A percentile compares a stretch with the other conserved stretches of the same genome.
Conservation (phyloP, 441 rosid genomes). For the Erodium trifolium region DNA sequence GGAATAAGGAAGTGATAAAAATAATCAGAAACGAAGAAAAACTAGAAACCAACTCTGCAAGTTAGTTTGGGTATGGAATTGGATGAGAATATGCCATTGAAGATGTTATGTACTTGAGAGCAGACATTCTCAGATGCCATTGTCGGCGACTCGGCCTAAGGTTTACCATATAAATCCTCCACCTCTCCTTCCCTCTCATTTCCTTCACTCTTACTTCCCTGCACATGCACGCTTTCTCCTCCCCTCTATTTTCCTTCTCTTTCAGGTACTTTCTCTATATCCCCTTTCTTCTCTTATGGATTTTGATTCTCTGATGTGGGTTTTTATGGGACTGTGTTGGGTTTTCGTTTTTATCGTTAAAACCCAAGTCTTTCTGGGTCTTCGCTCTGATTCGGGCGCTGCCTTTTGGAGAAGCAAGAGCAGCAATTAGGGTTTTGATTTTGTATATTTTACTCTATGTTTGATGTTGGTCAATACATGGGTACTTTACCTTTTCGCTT, state of each 20-base stretch:
- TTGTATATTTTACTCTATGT: background rate
- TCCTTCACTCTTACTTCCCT: background rate
- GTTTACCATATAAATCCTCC: background rate
- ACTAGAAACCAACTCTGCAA: background rate
- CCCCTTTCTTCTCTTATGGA: background rate
- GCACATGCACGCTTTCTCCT: conserved; percentile 19
- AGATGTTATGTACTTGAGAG: background rate
- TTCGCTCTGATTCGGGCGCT: no score
- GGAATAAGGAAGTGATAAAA: background rate
- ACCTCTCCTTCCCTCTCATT: no score
- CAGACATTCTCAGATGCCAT: conserved; percentile 32
- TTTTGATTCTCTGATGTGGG: conserved; percentile 1
- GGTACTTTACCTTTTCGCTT: conserved; percentile 3
- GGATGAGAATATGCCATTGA: no score
- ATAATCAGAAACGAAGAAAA: no score
- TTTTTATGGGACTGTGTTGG: background rate
- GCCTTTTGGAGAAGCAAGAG: background rate
- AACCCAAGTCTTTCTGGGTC: background rate
- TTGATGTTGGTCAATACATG: background rate
- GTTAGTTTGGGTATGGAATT: background rate
- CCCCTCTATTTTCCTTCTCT: background rate
- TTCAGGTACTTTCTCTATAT: conserved; percentile 20
- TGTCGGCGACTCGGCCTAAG: conserved; percentile 5
- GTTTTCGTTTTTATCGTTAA: background rate
- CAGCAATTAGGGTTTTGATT: conserved; percentile 9